phyloP scores from a whole-genome alignment of 2,329 filamentous ascomycete genomes.

The Colletotrichum truncatum region DNA sequence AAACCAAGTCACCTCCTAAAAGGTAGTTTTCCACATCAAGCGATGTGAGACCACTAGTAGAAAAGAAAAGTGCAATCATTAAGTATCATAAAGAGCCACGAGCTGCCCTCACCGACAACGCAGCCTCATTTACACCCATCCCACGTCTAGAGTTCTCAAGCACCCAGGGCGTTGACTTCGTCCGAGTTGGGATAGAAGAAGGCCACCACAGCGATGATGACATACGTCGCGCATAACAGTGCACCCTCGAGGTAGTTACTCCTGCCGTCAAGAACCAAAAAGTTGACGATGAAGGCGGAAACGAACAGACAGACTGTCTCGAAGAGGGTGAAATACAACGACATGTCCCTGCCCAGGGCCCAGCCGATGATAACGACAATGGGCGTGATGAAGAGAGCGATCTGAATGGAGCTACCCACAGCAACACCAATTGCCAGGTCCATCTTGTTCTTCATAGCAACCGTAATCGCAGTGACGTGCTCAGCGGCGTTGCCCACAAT shows the following conservation, averaged over 20 bases:
- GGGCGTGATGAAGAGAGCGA: conserved; percentile 76
- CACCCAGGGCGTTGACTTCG: conserved; percentile 51
- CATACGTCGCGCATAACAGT: conserved; percentile 71
- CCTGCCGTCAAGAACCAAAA: conserved; percentile 84
- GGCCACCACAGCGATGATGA: conserved; percentile 73
- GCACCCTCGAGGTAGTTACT: conserved; percentile 89
- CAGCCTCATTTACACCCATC: neutral
- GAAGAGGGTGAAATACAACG: conserved; percentile 87
- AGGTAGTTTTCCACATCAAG: neutral
- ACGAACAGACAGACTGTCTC: conserved; percentile 90
- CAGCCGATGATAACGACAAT: conserved; percentile 78
- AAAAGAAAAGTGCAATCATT: neutral
- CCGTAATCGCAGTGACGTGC: conserved; percentile 76
- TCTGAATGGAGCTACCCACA: conserved; percentile 77
- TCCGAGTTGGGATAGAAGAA: conserved; percentile 70
- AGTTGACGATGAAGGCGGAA: conserved; percentile 86
- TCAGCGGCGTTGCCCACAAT: conserved; percentile 80
- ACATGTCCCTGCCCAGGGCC: conserved; percentile 74
- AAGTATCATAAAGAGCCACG: conserved; percentile 17
- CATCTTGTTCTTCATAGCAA: conserved; percentile 81
- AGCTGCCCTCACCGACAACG: conserved; percentile 14
- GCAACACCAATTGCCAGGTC: conserved; percentile 78
- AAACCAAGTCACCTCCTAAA: conserved; percentile 18
- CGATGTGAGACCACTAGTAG: neutral
- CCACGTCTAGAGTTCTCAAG: conserved; percentile 17